Evolutionary conservation across 495 filamentous ascomycete genomes (phyloP).

Genomic region (Daldinia decipiens): DNA sequence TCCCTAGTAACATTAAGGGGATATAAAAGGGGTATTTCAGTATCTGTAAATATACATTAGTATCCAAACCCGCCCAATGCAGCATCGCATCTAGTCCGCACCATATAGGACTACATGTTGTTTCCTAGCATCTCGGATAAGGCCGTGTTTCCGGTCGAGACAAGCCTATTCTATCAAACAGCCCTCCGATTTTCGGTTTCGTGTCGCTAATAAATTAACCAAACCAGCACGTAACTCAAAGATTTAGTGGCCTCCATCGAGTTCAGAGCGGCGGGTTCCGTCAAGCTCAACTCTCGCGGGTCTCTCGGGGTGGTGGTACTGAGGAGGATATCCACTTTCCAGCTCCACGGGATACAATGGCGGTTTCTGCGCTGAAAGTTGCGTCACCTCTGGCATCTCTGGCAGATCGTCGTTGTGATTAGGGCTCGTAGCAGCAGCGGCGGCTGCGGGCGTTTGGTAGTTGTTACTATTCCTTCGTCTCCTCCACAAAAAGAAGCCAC

Average conservation of each 20-base stretch:
- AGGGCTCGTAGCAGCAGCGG: not conserved
- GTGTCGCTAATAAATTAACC: not conserved
- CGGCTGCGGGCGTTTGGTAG: not conserved
- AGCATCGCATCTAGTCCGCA: not conserved
- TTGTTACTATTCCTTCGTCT: not conserved
- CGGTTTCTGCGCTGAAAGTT: not conserved
- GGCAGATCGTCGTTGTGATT: not conserved
- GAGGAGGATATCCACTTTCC: not conserved
- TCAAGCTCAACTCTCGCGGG: not conserved
- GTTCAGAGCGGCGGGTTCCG: not conserved
- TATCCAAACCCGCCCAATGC: not conserved
- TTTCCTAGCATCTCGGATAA: not conserved
- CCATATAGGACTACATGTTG: not conserved
- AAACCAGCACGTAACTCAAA: not conserved
- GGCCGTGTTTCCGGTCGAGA: not conserved
- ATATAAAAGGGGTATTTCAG: conserved; percentile 3
- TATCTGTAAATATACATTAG: conserved; percentile 3
- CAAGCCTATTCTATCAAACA: not conserved
- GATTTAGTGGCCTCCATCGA: not conserved
- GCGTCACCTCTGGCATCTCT: not conserved
- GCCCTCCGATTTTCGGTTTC: not conserved
- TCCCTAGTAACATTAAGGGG: not conserved
- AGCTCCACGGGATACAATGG: conserved; percentile 8
- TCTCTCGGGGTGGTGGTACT: conserved; percentile 3
- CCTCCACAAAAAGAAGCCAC: conserved; percentile 9